phyloP scores from a whole-genome alignment of 805 yeast species.

The Candida hungchunana region DNA sequence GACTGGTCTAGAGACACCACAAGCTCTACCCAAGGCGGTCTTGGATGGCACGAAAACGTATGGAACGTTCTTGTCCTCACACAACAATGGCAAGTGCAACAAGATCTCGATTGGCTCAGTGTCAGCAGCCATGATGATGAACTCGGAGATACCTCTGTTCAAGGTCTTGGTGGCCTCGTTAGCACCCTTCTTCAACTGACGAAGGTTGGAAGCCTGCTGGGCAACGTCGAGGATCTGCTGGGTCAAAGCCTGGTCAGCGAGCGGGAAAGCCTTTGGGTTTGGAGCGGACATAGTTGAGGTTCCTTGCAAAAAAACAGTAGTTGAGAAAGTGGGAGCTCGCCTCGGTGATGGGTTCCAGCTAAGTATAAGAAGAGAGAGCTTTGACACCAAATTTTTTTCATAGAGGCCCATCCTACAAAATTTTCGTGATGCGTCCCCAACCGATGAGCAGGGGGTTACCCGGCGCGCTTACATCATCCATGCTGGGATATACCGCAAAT shows the following conservation, averaged over 20 bases:
- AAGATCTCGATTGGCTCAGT: conserved; percentile 98
- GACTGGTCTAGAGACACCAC: conserved; percentile 99
- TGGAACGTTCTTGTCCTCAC: conserved; percentile 99
- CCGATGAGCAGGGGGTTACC: conserved; percentile 9
- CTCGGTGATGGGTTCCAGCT: conserved; percentile 16
- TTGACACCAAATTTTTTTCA: too few relatives aligned
- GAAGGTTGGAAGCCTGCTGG: conserved; percentile 95
- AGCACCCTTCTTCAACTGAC: conserved; percentile 99
- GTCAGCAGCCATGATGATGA: conserved; percentile 99
- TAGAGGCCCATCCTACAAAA: conserved; percentile 1
- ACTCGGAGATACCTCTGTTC: conserved; percentile 99
- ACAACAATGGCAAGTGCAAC: conserved; percentile 92
- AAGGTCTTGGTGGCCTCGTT: conserved; percentile 98
- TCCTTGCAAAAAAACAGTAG: conserved; percentile 47
- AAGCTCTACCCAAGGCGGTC: conserved; percentile 98
- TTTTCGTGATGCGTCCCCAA: conserved; percentile 4
- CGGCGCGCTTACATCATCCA: conserved; percentile 3
- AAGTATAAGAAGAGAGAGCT: background rate
- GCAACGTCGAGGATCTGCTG: conserved; percentile 97
- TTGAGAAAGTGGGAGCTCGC: conserved; percentile 25
- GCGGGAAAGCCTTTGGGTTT: conserved; percentile 98
- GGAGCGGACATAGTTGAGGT: conserved; percentile 71
- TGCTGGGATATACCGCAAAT: conserved; percentile 6
- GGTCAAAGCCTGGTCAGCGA: conserved; percentile 91
- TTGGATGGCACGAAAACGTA: conserved; percentile 98